A percentile compares a stretch with the other conserved stretches of the same genome.
These are phyloP conservation scores for Colletotrichum incanum DNA, from an alignment of 2,329 filamentous ascomycete genomes.

Conservation along the genomic window DNA sequence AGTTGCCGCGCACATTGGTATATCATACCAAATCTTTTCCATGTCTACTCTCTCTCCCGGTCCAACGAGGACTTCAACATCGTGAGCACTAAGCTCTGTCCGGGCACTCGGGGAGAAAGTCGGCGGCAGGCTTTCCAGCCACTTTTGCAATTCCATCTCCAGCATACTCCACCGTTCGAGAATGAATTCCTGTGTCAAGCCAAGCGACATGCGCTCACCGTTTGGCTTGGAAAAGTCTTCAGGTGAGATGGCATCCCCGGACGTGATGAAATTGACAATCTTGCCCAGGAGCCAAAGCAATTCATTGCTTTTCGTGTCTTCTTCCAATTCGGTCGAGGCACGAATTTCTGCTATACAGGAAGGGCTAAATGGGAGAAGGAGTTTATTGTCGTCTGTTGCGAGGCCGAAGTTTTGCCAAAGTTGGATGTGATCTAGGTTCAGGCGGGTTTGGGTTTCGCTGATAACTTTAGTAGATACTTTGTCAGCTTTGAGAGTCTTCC, in stretches of 20 bases:
- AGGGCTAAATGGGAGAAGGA: constrained; percentile 62
- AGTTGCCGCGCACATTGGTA: constrained; percentile 75
- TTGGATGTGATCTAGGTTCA: constrained; percentile 73
- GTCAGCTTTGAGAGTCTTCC: background rate
- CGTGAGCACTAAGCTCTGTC: background rate
- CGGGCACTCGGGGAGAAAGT: background rate
- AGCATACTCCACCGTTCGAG: constrained; percentile 38
- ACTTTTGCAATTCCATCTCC: constrained; percentile 11
- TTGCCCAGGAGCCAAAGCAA: constrained; percentile 78
- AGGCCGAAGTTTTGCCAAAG: constrained; percentile 77
- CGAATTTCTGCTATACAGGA: constrained; percentile 52
- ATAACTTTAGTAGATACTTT: constrained; percentile 59
- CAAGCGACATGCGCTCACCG: constrained; percentile 6
- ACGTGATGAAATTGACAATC: constrained; percentile 75
- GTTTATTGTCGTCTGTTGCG: constrained; percentile 68
- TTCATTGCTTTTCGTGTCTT: constrained; percentile 76
- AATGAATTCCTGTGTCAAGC: constrained; percentile 11
- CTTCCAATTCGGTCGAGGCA: constrained; percentile 67
- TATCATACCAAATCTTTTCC: constrained; percentile 74
- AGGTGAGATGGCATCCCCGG: constrained; percentile 63
- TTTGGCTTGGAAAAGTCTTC: constrained; percentile 10
- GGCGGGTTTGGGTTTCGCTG: constrained; percentile 72
- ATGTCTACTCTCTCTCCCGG: constrained; percentile 52
- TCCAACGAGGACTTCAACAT: background rate
- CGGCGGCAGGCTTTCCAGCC: constrained; percentile 1